phyloP scores from a whole-genome alignment of 208 protist species.

The Crithidia bombi region DNA sequence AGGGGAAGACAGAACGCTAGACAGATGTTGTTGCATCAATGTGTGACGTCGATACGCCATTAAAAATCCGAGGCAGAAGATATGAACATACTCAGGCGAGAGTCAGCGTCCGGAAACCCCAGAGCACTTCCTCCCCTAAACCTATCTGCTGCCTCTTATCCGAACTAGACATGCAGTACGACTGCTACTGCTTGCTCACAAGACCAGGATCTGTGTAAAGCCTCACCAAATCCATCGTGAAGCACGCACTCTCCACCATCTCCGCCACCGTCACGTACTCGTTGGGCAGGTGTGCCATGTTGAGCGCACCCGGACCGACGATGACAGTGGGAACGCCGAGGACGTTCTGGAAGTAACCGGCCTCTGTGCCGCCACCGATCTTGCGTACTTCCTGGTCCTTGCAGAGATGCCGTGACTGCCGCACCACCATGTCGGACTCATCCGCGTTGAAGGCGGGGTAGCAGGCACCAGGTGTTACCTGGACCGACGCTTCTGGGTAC shows the following conservation, averaged over 20 bases:
- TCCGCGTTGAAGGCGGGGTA: slow-evolving; percentile 34
- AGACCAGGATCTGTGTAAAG: slow-evolving; percentile 13
- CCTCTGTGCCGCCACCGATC: slow-evolving; percentile 49
- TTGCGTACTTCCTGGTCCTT: slow-evolving; percentile 18
- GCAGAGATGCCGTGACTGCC: slow-evolving; percentile 25
- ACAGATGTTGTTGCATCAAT: too few species aligned
- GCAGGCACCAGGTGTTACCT: slow-evolving; percentile 16
- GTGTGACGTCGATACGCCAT: too few species aligned
- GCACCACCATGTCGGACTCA: slow-evolving; percentile 38
- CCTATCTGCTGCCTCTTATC: too few species aligned
- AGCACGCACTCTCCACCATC: slow-evolving; percentile 27
- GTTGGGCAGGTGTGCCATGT: slow-evolving; percentile 27
- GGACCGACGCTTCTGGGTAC: slow-evolving; percentile 29
- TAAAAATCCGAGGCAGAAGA: neutral
- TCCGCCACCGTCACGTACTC: slow-evolving; percentile 29
- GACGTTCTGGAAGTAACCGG: slow-evolving; percentile 57
- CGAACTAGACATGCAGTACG: too few species aligned
- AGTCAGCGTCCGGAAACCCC: too few species aligned
- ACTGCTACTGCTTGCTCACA: slow-evolving; percentile 16
- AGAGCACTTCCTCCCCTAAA: too few species aligned
- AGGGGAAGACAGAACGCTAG: neutral
- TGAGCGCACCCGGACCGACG: slow-evolving; percentile 13
- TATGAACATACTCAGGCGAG: neutral
- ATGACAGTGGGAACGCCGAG: slow-evolving; percentile 29
- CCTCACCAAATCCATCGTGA: slow-evolving; percentile 30